phyloP scores from a whole-genome alignment of 2,329 filamentous ascomycete species.

The Arthrinium phaeospermum region DNA sequence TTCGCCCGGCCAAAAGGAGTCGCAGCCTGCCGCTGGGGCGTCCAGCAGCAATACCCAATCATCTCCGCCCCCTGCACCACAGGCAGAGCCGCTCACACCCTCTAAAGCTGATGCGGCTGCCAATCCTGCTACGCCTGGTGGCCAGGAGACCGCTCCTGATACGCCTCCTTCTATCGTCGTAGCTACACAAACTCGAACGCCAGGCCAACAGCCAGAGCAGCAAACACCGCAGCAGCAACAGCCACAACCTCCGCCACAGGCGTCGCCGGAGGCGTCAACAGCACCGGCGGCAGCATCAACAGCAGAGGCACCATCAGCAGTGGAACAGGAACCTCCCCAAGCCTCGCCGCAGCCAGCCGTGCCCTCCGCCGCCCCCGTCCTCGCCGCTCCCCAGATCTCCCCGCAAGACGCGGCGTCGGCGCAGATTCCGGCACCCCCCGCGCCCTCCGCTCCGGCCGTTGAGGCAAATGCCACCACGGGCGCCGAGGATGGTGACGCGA shows the following conservation, averaged over 20 bases:
- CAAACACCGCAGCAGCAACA: slow-evolving; percentile 19
- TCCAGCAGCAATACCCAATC: slow-evolving; percentile 10
- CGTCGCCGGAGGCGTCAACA: neutral
- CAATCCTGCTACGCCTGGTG: neutral
- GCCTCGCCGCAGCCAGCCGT: slow-evolving; percentile 17
- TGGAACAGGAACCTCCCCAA: slow-evolving; percentile 8
- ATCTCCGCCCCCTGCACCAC: neutral
- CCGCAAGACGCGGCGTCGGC: slow-evolving; percentile 33
- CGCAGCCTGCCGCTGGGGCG: slow-evolving; percentile 21
- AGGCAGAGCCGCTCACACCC: neutral
- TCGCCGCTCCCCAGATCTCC: slow-evolving; percentile 36
- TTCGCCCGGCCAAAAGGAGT: slow-evolving; percentile 26
- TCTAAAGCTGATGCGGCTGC: slow-evolving; percentile 1
- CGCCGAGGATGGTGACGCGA: slow-evolving; percentile 14
- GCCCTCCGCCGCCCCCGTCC: slow-evolving; percentile 28
- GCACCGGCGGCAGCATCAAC: slow-evolving; percentile 18
- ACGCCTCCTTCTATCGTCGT: slow-evolving; percentile 10
- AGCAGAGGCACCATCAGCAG: slow-evolving; percentile 7
- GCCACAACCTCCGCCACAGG: neutral
- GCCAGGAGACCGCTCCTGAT: slow-evolving; percentile 1
- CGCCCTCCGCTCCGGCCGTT: slow-evolving; percentile 18
- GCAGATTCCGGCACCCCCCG: slow-evolving; percentile 31
- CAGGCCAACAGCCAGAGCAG: slow-evolving; percentile 19
- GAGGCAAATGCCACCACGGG: neutral
- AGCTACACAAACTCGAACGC: neutral